Conservation (phyloP, 2,329 filamentous ascomycete species). For the Nectriaceae sp. region DNA sequence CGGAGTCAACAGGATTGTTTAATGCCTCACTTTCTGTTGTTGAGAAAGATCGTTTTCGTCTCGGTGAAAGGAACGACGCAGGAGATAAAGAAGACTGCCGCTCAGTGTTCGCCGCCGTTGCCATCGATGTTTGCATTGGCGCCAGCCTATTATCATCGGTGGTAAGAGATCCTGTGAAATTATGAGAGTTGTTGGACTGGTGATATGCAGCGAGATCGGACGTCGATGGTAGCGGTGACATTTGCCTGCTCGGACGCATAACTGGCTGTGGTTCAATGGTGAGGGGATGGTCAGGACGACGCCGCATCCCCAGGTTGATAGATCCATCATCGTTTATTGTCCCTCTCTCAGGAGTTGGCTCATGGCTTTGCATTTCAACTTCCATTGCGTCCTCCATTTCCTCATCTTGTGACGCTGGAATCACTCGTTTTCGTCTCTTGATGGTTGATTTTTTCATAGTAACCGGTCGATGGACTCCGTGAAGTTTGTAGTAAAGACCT, state of each 20-base stretch:
- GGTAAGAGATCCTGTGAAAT: conserved; percentile 42
- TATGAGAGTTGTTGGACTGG: conserved; percentile 43
- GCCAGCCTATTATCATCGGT: conserved; percentile 61
- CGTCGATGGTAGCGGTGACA: conserved; percentile 44
- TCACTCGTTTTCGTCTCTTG: conserved; percentile 91
- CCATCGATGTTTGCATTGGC: conserved; percentile 50
- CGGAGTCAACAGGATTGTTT: conserved; percentile 33
- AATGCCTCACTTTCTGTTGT: conserved; percentile 55
- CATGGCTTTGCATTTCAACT: conserved; percentile 40
- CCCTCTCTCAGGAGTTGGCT: conserved; percentile 50
- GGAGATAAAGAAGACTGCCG: conserved; percentile 61
- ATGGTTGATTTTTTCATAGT: conserved; percentile 99
- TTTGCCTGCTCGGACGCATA: conserved; percentile 44
- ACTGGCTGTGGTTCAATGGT: conserved; percentile 51
- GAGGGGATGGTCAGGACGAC: conserved; percentile 46
- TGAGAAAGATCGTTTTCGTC: conserved; percentile 70
- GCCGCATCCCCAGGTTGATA: conserved; percentile 60
- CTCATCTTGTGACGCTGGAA: conserved; percentile 68
- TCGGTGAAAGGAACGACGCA: conserved; percentile 59
- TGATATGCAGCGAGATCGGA: conserved; percentile 55
- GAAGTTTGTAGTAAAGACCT: conserved; percentile 96
- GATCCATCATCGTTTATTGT: conserved; percentile 65
- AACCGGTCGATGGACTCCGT: conserved; percentile 87
- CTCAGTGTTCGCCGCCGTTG: conserved; percentile 39
- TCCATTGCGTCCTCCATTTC: conserved; percentile 52